Conservation (phyloP, 129 eudicot genomes). For the Tagetes patula region DNA sequence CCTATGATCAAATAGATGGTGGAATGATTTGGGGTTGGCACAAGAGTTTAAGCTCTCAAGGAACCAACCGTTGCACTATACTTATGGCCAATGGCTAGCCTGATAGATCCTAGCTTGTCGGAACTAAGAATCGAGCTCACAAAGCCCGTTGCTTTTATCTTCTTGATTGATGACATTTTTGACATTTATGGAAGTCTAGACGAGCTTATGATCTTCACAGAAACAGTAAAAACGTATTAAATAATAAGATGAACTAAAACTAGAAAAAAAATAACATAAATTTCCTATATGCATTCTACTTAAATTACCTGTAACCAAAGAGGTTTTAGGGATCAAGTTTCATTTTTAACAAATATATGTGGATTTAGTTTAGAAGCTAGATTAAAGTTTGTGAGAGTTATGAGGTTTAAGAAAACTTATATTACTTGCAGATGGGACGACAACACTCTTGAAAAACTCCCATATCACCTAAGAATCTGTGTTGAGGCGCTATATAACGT, state of each 20-base stretch:
- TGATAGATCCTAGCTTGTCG: conserved; percentile 42
- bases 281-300: too few species aligned
- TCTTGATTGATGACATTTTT: conserved; percentile 61
- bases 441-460: conserved; percentile 38
- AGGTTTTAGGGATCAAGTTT: too few species aligned
- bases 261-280: background rate
- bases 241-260: background rate
- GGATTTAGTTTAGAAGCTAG: background rate
- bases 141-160: conserved; percentile 54
- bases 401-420: too few species aligned
- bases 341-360: too few species aligned
- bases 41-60: conserved; percentile 51
- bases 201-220: conserved; percentile 50
- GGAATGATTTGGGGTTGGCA: conserved; percentile 48
- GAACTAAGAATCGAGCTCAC: conserved; percentile 48
- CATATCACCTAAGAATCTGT: conserved; percentile 50
- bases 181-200: conserved; percentile 60
- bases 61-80: conserved; percentile 65
- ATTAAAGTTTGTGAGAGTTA: too few species aligned
- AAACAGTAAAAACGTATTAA: conserved; percentile 50
- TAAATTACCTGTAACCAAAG: too few species aligned
- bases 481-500: conserved; percentile 46
- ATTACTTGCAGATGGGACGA: conserved; percentile 53
- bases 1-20: conserved; percentile 49
- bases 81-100: conserved; percentile 64